Conservation (phyloP, 352 stramenopile species). For the Phytopythium litorale region DNA sequence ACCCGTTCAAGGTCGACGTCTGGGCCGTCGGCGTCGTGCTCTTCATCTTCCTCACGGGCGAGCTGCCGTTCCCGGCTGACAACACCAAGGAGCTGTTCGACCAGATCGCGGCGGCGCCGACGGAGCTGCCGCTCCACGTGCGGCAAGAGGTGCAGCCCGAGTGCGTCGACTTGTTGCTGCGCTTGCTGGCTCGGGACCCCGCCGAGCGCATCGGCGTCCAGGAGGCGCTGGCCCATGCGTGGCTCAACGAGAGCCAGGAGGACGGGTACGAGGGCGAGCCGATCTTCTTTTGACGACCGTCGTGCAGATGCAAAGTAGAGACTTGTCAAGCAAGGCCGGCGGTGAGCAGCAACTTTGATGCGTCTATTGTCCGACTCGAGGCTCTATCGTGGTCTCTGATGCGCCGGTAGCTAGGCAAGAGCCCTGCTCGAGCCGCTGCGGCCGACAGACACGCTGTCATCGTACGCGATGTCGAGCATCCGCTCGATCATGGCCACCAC, state of each 20-base stretch:
- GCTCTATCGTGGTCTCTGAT: not conserved
- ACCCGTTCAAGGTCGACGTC: constrained; percentile 79
- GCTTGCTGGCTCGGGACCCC: constrained; percentile 49
- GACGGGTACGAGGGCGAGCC: constrained; percentile 46
- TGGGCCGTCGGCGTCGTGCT: constrained; percentile 85
- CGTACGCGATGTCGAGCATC: constrained; percentile 55
- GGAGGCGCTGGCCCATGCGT: constrained; percentile 54
- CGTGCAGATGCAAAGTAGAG: not conserved
- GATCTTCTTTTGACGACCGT: constrained; percentile 53
- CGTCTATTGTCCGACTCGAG: not conserved
- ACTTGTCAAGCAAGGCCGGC: not conserved
- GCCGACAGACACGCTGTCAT: constrained; percentile 1
- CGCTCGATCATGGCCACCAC: constrained; percentile 43
- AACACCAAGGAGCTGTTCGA: constrained; percentile 78
- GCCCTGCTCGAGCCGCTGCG: not conserved
- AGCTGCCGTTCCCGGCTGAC: constrained; percentile 74
- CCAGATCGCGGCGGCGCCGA: constrained; percentile 49
- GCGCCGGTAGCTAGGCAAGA: not conserved
- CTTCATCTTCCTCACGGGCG: constrained; percentile 84
- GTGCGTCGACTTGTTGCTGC: constrained; percentile 42
- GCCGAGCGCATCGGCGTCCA: constrained; percentile 46
- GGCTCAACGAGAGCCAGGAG: constrained; percentile 30
- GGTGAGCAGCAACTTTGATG: not conserved
- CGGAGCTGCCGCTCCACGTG: constrained; percentile 32
- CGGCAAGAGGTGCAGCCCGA: constrained; percentile 20